Evolutionary conservation across 1,284 basidiomycete species (phyloP), one percentile per base, ranked within the genome.

Genomic region (Malassezia vespertilionis): DNA sequence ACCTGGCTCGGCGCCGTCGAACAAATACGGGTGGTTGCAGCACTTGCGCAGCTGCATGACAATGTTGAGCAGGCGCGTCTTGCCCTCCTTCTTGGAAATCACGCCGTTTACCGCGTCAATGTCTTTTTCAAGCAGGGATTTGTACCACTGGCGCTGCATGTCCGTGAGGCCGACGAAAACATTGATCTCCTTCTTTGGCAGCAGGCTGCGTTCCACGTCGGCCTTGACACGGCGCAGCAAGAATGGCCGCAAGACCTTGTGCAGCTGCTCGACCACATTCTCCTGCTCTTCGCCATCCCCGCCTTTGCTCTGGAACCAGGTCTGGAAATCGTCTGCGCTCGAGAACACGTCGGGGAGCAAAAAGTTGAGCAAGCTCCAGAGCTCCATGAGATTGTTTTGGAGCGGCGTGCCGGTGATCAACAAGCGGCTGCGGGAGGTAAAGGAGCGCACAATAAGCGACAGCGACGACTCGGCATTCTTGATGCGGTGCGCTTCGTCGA

Each of bases 151-250:
- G 35, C 88, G 77, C 72, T 99, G 93, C 89, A 99, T 91, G 26
- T 96, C 90, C 2, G 89, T 86, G 58, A 97, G 79, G 45, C 91
- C 91, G 49, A 99, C 86, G 58, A 97, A 99, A 46, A 97, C 86
- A 69, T 97, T 99, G 72, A 97, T 89, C 70, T 97, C 93, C 76
- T 97, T 97, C 75, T 97, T 96, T 2, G 93, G 91, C 53, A 97
- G 72, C 24, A 97, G 76, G 53, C 80, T 86, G 76, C 96, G 96
- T 76, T 99, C 91, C 3, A 97, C 93, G 67, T 99, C 93, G 11
- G 83, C 79, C 76, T 99, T 99, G 65, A 97, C 91, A 45, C 93
- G 80, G 42, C 91, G 79, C 26, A 97, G 76, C 54, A 99, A 76
- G 78, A 97, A 96, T 3, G 91, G 91, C 23, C 91, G 77, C 5